Evolutionary conservation across 2,329 filamentous ascomycete species (phyloP), one percentile per base, ranked within the genome.

Genomic region (Diaporthe batatas): DNA sequence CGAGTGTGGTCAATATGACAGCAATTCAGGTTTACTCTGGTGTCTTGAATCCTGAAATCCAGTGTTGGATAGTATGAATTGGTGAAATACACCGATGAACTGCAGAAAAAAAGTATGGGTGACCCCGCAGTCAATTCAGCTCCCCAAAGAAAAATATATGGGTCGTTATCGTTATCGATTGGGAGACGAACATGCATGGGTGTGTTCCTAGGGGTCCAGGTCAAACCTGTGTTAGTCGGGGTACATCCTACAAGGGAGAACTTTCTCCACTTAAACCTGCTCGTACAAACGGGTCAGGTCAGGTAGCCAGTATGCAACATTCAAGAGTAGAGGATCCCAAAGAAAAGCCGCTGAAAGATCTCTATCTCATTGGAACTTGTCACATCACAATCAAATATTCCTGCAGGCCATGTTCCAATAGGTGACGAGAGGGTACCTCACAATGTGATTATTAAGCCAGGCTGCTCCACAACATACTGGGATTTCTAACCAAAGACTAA

Each of bases 91-190:
- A 21, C 36, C 2, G 3, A 23, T 6, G 8, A 11, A 14, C 32
- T 21, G 58, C 23, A 47, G 39, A 64, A 64, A 64, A 47, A 47
- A 14, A 14, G 39, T 21, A 23, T 18, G 7, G 3, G 12, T 7
- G 10, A 67, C 62, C 62, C 62, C 62, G 62, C 62, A 67, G 32
- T 39, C 32, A 39, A 47, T 44, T 32, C 57, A 44, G 21, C 12
- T 11, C 6, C 34, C 12, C n/a, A 25, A 10, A 47, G 6, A 25
- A 36, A 67, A 62, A 44, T 39, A 67, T 67, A n/a, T 67, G 47
- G 21, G 62, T 18, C 25, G 10, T 57, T 54, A 42, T 68, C 65
- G 21, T 16, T 42, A 53, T 42, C 65, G 53, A 68, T 54, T 42
- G 55, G 32, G 32, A 39, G 32, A 55, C 6, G 16, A 64, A 12